Percentiles rank a stretch among this genome's conserved stretches.
Evolutionary conservation across 2,329 filamentous ascomycete species (phyloP).

Genomic region (Neurospora sp.): DNA sequence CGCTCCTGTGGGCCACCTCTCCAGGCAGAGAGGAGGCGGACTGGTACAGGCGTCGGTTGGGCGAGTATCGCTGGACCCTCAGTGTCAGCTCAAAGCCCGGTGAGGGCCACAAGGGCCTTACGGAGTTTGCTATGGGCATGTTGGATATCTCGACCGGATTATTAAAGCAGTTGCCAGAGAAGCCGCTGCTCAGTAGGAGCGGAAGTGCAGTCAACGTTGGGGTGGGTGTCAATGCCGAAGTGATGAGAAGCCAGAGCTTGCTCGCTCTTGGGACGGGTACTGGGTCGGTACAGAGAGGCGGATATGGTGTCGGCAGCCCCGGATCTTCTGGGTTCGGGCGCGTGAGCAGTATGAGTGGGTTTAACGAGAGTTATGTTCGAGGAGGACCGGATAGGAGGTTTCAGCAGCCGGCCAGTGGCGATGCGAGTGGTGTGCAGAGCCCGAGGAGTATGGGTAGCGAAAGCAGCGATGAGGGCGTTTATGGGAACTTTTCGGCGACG

Average conservation of each 20-base stretch:
- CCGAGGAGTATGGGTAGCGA: constrained; percentile 38
- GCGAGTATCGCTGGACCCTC: constrained; percentile 90
- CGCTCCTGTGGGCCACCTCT: constrained; percentile 79
- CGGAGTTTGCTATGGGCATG: constrained; percentile 67
- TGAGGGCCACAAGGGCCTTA: constrained; percentile 41
- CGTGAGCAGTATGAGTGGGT: constrained; percentile 19
- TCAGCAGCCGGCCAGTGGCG: constrained; percentile 36
- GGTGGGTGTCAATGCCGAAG: constrained; percentile 38
- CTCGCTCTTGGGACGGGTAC: constrained; percentile 23
- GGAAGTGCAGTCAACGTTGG: constrained; percentile 41
- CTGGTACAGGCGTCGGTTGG: constrained; percentile 77
- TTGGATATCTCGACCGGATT: constrained; percentile 62
- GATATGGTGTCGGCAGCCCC: constrained; percentile 16
- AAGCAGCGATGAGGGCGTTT: constrained; percentile 47
- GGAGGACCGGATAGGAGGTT: constrained; percentile 20
- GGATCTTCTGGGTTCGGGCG: constrained; percentile 16
- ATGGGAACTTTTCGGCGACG: constrained; percentile 29
- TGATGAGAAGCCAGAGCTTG: constrained; percentile 26
- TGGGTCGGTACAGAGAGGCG: constrained; percentile 22
- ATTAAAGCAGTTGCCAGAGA: constrained; percentile 60
- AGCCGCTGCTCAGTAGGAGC: constrained; percentile 53
- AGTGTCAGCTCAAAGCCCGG: constrained; percentile 71
- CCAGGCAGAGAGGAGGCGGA: constrained; percentile 81
- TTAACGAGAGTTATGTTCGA: constrained; percentile 5
- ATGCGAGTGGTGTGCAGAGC: constrained; percentile 41